Evolutionary conservation across 106 monocot genomes (phyloP), one percentile per base, ranked within the genome.

Genomic region (Allium cepa): DNA sequence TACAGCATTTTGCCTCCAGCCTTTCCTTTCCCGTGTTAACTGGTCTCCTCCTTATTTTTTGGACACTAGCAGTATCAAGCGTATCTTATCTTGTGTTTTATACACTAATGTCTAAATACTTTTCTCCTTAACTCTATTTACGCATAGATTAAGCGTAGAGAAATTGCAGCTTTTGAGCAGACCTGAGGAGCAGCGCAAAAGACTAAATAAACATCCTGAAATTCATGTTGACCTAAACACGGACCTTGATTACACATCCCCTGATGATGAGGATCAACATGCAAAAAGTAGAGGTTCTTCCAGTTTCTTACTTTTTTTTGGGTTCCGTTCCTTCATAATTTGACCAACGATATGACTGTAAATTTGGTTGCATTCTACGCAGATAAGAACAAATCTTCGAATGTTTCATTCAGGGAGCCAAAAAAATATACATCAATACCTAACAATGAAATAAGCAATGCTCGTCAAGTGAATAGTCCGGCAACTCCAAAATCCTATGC

Each of bases 71-170:
- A 36, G 5, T 36, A 36, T 50, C 62, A 8, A 69, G 47, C 53
- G 50, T 9, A 6, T 8, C 53, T 46, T 4, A 27, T 68, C 45
- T 57, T 46, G 9, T 69, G 47, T 46, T 0, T 36, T 8, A 56
- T 55, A 14, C 55, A 47, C n/a, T 22, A 27, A 0, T 56, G n/a
- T 59, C 13, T 2, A 11, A 26, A n/a, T 47, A 58, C 1, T 26
- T 69, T 51, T 36, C 64, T 68, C 70, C 85, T 85, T 81, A 72
- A 81, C 75, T 70, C 17, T 56, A 58, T 73, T 75, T 56, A 90
- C 85, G 82, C 85, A 80, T 67, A 77, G 90, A 78, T 85, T 85
- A 70, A 85, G 90, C 78, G 83, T 90, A 4, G 90, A 90, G 64
- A 90, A 90, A 78, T 61, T 90, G 49, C 78, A 83, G 77, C 76